These are phyloP conservation scores for Leishmania gerbilli DNA, from an alignment of 208 protist genomes.

Conservation along the genomic window DNA sequence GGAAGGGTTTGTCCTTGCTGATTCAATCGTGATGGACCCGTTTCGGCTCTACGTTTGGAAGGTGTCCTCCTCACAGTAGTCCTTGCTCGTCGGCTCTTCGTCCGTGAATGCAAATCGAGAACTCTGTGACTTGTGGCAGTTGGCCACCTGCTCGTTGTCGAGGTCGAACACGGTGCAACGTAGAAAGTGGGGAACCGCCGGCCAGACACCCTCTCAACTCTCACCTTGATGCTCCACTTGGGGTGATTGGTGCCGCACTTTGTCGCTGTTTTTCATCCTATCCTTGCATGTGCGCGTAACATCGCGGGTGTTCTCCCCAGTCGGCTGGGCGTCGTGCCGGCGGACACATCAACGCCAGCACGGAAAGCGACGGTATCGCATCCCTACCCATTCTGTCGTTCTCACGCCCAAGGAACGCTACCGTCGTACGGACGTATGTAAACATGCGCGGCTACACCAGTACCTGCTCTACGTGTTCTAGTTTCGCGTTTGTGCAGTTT, in stretches of 20 bases:
- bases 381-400: neutral
- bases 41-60: constrained; percentile 48
- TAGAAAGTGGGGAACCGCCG: neutral
- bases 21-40: constrained; percentile 15
- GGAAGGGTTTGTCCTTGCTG: constrained; percentile 31
- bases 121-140: neutral
- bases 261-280: neutral
- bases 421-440: neutral
- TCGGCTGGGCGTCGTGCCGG: neutral
- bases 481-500: neutral
- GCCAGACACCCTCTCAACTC: neutral
- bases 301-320: neutral
- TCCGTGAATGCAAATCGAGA: neutral
- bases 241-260: neutral
- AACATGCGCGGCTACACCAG: neutral
- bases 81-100: neutral
- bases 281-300: neutral
- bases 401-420: neutral
- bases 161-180: neutral
- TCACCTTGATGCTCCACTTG: neutral
- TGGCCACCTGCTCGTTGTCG: too few relatives aligned
- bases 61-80: neutral
- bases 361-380: neutral
- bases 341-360: too few relatives aligned
- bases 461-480: neutral